Evolutionary conservation across 768 basidiomycete species (phyloP).

Genomic region (Solioccasus polychromus): DNA sequence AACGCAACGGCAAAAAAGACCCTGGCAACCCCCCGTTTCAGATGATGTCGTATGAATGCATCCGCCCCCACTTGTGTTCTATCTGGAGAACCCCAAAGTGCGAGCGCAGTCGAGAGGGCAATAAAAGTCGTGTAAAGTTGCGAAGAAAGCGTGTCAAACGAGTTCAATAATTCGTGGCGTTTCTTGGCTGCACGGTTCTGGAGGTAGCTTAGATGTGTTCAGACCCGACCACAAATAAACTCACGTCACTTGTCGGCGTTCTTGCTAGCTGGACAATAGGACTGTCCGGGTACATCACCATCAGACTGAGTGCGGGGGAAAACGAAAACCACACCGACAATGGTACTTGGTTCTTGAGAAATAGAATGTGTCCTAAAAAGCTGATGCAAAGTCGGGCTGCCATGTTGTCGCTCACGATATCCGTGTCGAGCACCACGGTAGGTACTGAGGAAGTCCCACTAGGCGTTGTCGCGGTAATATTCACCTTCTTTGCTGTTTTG

Average conservation of each 20-base stretch:
- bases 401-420: constrained; percentile 51
- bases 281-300: constrained; percentile 32
- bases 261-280: constrained; percentile 64
- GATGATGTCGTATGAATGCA: not conserved
- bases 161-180: constrained; percentile 56
- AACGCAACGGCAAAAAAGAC: constrained; percentile 62
- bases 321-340: constrained; percentile 48
- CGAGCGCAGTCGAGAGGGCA: constrained; percentile 66
- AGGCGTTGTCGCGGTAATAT: not conserved
- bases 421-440: constrained; percentile 44
- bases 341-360: constrained; percentile 75
- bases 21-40: constrained; percentile 20
- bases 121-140: constrained; percentile 75
- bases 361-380: constrained; percentile 67
- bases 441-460: constrained; percentile 31
- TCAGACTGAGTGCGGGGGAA: not conserved
- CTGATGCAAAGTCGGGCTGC: constrained; percentile 63
- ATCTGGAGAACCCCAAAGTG: constrained; percentile 25
- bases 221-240: constrained; percentile 3
- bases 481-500: not conserved
- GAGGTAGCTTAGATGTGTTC: not conserved
- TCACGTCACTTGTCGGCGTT: constrained; percentile 47
- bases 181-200: constrained; percentile 55
- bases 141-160: constrained; percentile 69
- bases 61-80: not conserved